These are phyloP conservation scores for Saccharomyces mikatae DNA, from an alignment of 805 yeast genomes.

Conservation along the genomic window DNA sequence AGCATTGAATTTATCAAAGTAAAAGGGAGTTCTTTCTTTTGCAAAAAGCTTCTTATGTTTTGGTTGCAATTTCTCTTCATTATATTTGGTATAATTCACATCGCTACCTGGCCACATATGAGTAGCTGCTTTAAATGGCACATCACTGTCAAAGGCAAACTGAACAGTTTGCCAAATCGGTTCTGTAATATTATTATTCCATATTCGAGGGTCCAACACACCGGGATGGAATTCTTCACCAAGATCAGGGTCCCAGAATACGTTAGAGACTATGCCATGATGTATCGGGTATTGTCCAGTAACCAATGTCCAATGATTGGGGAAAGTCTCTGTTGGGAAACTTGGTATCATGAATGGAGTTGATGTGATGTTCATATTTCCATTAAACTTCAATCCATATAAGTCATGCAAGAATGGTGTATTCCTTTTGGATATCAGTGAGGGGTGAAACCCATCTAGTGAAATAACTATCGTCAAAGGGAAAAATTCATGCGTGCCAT, in stretches of 20 bases:
- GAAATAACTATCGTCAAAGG: conserved; percentile 80
- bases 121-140: conserved; percentile 31
- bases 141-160: conserved; percentile 40
- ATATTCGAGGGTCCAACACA: conserved; percentile 48
- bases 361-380: conserved; percentile 18
- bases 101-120: conserved; percentile 98
- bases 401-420: conserved; percentile 69
- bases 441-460: conserved; percentile 88
- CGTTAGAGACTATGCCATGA: conserved; percentile 68
- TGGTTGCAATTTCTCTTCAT: neutral
- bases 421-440: conserved; percentile 52
- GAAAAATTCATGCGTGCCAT: conserved; percentile 61
- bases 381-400: conserved; percentile 41
- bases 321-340: conserved; percentile 83
- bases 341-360: conserved; percentile 80
- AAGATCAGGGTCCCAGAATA: conserved; percentile 42
- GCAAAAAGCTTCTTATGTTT: conserved; percentile 24
- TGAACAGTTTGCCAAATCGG: conserved; percentile 80
- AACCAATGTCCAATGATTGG: conserved; percentile 85
- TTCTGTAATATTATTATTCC: conserved; percentile 69
- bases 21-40: conserved; percentile 40
- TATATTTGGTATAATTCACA: conserved; percentile 34
- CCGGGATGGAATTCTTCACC: conserved; percentile 46
- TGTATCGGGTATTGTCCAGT: conserved; percentile 79
- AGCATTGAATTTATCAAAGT: conserved; percentile 55